These are phyloP conservation scores for Davidsoniella australis DNA, from an alignment of 2,329 filamentous ascomycete species.

Conservation along the genomic window DNA sequence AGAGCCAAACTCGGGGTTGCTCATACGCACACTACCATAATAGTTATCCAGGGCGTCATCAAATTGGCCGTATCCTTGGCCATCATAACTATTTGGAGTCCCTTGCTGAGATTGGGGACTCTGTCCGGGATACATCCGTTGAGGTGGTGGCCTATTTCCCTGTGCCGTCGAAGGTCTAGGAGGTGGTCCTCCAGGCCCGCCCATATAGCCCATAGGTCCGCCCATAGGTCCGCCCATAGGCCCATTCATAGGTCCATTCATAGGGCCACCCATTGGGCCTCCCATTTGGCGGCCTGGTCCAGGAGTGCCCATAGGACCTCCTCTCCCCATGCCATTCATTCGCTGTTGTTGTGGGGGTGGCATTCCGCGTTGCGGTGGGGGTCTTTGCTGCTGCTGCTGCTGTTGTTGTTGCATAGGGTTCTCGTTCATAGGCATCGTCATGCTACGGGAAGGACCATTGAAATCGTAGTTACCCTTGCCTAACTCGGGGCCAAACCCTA, in stretches of 20 bases:
- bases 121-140: conserved; percentile 32
- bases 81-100: conserved; percentile 12
- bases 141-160: conserved; percentile 34
- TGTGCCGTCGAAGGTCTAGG: conserved; percentile 33
- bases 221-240: background rate
- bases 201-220: background rate
- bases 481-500: conserved; percentile 18
- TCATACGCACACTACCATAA: conserved; percentile 16
- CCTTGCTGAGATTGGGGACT: conserved; percentile 19
- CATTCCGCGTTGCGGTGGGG: conserved; percentile 16
- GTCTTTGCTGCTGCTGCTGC: conserved; percentile 19
- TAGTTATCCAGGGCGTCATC: conserved; percentile 17
- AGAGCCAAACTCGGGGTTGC: conserved; percentile 16
- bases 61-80: conserved; percentile 13
- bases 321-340: conserved; percentile 29
- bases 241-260: background rate
- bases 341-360: conserved; percentile 19
- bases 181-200: conserved; percentile 16
- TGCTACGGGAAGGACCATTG: conserved; percentile 37
- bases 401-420: conserved; percentile 20
- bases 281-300: background rate
- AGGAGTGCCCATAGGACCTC: conserved; percentile 24
- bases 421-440: conserved; percentile 41
- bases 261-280: background rate
- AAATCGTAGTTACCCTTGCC: conserved; percentile 22